Conservation (phyloP, 345 rosid genomes). For the Gossypioides kirkii region DNA sequence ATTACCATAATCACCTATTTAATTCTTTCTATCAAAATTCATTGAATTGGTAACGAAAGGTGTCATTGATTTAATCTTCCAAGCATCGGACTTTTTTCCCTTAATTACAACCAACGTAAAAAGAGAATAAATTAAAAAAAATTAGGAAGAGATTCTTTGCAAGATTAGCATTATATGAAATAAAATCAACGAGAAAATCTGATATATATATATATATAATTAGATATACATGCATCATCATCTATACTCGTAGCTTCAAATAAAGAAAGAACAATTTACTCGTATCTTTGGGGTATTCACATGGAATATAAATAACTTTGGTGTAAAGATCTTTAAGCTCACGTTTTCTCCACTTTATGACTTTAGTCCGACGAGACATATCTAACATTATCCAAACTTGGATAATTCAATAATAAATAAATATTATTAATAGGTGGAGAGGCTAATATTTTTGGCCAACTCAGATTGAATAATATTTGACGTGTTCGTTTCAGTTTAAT, state of each 20-base stretch:
- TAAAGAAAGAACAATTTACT: neutral
- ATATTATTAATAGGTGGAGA: neutral
- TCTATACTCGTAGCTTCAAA: neutral
- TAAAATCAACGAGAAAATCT: neutral
- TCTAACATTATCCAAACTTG: too few species aligned
- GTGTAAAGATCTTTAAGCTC: conserved; percentile 23
- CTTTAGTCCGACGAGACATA: neutral
- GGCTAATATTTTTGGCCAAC: neutral
- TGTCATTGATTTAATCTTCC: neutral
- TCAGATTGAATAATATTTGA: conserved; percentile 24
- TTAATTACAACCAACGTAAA: neutral
- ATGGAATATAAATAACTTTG: conserved; percentile 5
- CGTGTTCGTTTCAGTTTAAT: conserved; percentile 14
- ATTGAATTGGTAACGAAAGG: neutral
- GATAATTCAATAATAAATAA: too few species aligned
- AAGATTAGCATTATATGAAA: neutral
- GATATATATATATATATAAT: too few species aligned
- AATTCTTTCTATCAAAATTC: neutral
- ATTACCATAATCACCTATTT: too few species aligned
- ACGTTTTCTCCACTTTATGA: conserved; percentile 20
- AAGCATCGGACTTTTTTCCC: neutral
- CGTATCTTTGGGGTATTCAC: neutral
- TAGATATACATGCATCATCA: neutral
- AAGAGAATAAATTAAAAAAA: too few species aligned
- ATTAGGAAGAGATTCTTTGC: too few species aligned